Evolutionary conservation across 2,329 filamentous ascomycete genomes (phyloP), one percentile per base, ranked within the genome.

Genomic region (Ramichloridium luteum): DNA sequence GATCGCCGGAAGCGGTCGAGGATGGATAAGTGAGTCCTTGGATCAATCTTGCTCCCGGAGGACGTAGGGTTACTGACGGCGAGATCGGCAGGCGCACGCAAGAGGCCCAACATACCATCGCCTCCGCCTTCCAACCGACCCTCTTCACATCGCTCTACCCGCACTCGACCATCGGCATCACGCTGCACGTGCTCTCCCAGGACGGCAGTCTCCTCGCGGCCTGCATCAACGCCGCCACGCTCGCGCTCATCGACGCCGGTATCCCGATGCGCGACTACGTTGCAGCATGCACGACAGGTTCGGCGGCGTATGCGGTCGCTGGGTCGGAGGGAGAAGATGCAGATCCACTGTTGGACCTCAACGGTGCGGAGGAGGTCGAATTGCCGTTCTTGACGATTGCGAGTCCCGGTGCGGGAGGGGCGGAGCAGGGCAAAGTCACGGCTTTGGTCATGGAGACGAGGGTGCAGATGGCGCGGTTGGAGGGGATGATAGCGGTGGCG

Each of bases 261-360:
- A 79, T 98, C 13, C 90, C 90, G 14, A 94, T 96, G 86, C 75
- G 77, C 3, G 84, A 93, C 53, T 92, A 94, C 53, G 72, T 96
- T 3, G 76, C 77, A 13, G 84, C 86, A 4, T 92, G 83, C 59
- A 93, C 86, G 1, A 81, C 84, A 0, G 90, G 86, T 3, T 81
- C 78, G 10, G 83, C 80, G 0, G 76, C 76, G 0, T 72, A 79
- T 44, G 65, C 71, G 4, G 20, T n/a, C 8, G 20, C 8, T 23
- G 20, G 20, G 20, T 51, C 50, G 38, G 64, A 68, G 37, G 72
- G 72, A 34, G 77, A 80, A 49, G 79, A 81, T 37, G 79, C 80
- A 8, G 83, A 92, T 48, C 83, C 83, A 3, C 57, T 92, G 35
- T 64, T 92, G 33, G 83, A 92, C 56, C 59, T 92, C 16, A 92